Evolutionary conservation across 2,329 filamentous ascomycete genomes (phyloP).

Genomic region (Fusarium continuum): DNA sequence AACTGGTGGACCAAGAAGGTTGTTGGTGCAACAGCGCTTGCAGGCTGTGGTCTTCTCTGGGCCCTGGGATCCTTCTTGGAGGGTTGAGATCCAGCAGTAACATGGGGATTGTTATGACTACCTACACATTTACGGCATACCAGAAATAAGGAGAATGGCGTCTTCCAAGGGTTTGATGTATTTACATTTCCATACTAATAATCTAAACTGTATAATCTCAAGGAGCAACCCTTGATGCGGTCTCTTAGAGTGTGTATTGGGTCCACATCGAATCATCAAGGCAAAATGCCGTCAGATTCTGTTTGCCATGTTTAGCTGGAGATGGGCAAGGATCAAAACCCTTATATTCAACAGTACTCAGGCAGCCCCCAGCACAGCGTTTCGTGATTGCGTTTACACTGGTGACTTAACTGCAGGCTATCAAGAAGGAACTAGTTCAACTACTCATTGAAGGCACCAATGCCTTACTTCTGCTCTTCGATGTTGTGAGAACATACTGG

Average conservation of each 20-base stretch:
- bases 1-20: slow-evolving; percentile 74
- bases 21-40: slow-evolving; percentile 68
- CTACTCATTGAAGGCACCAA: no score
- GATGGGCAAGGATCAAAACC: no score
- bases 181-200: slow-evolving; percentile 5
- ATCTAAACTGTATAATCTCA: not conserved
- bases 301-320: no score
- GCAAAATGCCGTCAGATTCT: no score
- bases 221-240: no score
- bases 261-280: no score
- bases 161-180: not conserved
- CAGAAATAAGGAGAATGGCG: slow-evolving; percentile 17
- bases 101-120: not conserved
- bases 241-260: no score
- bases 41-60: slow-evolving; percentile 70
- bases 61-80: slow-evolving; percentile 63
- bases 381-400: no score
- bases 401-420: not conserved
- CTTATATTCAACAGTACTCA: no score
- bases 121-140: not conserved
- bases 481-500: not conserved
- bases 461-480: not conserved
- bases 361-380: no score
- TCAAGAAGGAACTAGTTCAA: not conserved
- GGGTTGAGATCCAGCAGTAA: slow-evolving; percentile 27